Conservation (phyloP, 805 yeast genomes). For the Maudiozyma turicensis region DNA sequence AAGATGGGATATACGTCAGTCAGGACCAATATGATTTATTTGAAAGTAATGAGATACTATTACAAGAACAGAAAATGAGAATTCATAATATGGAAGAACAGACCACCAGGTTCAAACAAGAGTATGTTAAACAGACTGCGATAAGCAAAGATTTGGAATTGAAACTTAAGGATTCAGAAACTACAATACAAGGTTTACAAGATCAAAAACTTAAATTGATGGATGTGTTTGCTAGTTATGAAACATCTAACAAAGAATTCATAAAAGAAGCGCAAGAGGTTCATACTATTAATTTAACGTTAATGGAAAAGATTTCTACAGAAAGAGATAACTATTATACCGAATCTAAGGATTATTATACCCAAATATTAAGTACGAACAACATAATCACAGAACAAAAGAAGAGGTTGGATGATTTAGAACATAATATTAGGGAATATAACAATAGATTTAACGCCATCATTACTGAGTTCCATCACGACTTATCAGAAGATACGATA, state of each 20-base stretch:
- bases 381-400: conserved; percentile 10
- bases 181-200: conserved; percentile 1
- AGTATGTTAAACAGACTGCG: conserved; percentile 31
- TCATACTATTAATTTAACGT: conserved; percentile 9
- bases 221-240: conserved; percentile 12
- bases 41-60: conserved; percentile 41
- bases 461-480: background rate
- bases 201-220: conserved; percentile 6
- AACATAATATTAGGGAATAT: background rate
- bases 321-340: conserved; percentile 12
- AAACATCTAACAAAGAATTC: conserved; percentile 9
- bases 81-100: conserved; percentile 41
- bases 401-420: background rate
- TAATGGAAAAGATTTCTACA: conserved; percentile 7
- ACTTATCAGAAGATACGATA: no score
- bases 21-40: conserved; percentile 30
- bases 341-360: conserved; percentile 11
- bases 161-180: conserved; percentile 12
- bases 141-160: conserved; percentile 18
- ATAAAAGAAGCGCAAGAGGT: conserved; percentile 10
- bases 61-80: conserved; percentile 42
- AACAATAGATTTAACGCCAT: background rate
- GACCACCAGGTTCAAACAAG: conserved; percentile 32
- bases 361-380: conserved; percentile 8
- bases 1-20: conserved; percentile 59